A percentile compares a stretch with the other conserved stretches of the same genome.
Conservation (phyloP, 768 basidiomycete genomes). For the Auricularia heimuer region DNA sequence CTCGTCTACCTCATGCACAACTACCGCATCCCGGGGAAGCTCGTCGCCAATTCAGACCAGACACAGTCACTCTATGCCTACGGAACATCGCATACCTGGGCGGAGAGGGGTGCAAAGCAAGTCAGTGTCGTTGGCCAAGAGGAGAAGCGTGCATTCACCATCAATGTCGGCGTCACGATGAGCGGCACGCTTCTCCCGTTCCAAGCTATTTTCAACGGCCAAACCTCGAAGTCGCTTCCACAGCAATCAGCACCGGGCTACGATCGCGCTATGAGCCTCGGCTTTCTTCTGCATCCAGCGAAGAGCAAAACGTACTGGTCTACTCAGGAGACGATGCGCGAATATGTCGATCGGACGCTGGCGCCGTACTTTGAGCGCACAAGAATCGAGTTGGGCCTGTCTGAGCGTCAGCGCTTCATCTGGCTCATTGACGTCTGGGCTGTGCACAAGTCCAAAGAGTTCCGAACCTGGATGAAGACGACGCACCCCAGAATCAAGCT, state of each 20-base stretch:
- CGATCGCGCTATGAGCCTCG: constrained; percentile 13
- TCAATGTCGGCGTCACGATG: constrained; percentile 23
- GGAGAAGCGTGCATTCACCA: constrained; percentile 34
- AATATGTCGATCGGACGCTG: not conserved
- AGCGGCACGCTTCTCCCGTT: constrained; percentile 26
- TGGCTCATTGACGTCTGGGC: constrained; percentile 22
- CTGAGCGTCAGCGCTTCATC: constrained; percentile 12
- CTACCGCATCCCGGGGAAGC: constrained; percentile 16
- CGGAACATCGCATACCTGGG: constrained; percentile 22
- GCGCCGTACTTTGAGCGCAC: not conserved
- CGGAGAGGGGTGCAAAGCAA: constrained; percentile 23
- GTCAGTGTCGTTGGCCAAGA: constrained; percentile 25
- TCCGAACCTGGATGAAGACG: constrained; percentile 24
- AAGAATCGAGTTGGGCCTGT: not conserved
- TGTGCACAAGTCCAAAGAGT: constrained; percentile 28
- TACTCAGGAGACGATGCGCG: not conserved
- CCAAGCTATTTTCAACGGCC: constrained; percentile 29
- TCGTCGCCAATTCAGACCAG: constrained; percentile 30
- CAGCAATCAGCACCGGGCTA: constrained; percentile 10
- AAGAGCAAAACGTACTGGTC: constrained; percentile 11
- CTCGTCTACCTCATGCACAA: constrained; percentile 19
- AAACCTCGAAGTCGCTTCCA: constrained; percentile 18
- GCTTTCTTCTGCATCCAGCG: constrained; percentile 19
- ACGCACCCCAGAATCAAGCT: constrained; percentile 24
- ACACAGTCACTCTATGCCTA: constrained; percentile 22